Conservation (phyloP, 1,284 basidiomycete species). For the Irpex sp. region DNA sequence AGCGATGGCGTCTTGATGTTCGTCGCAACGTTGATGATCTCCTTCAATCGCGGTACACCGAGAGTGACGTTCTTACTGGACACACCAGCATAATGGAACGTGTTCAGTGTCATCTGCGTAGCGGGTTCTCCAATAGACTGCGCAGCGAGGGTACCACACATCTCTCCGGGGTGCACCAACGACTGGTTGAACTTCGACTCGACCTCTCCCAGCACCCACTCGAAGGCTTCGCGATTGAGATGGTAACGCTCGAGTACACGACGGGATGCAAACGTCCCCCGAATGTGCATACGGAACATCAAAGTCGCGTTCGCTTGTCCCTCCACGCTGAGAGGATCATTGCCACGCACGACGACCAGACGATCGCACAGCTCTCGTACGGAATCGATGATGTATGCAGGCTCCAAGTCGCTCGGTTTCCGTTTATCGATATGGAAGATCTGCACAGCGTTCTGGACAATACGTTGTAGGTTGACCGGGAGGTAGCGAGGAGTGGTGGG, state of each 20-base stretch:
- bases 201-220: slow-evolving; percentile 97
- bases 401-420: slow-evolving; percentile 91
- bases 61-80: slow-evolving; percentile 97
- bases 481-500: slow-evolving; percentile 75
- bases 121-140: slow-evolving; percentile 99
- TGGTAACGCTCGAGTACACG: slow-evolving; percentile 86
- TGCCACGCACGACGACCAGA: slow-evolving; percentile 84
- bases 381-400: slow-evolving; percentile 81
- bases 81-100: slow-evolving; percentile 99
- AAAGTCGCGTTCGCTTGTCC: slow-evolving; percentile 90
- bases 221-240: slow-evolving; percentile 88
- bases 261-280: slow-evolving; percentile 83
- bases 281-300: slow-evolving; percentile 90
- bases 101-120: slow-evolving; percentile 98
- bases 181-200: slow-evolving; percentile 94
- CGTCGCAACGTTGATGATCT: slow-evolving; percentile 98
- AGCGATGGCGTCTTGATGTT: slow-evolving; percentile 99
- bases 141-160: slow-evolving; percentile 97
- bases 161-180: slow-evolving; percentile 92
- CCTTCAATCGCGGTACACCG: slow-evolving; percentile 96
- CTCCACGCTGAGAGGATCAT: slow-evolving; percentile 70
- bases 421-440: slow-evolving; percentile 97
- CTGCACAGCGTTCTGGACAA: slow-evolving; percentile 94
- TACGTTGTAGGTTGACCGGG: slow-evolving; percentile 92
- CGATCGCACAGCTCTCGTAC: slow-evolving; percentile 71